Conservation (phyloP, 2,329 filamentous ascomycete genomes). For the Beauveria bassiana region DNA sequence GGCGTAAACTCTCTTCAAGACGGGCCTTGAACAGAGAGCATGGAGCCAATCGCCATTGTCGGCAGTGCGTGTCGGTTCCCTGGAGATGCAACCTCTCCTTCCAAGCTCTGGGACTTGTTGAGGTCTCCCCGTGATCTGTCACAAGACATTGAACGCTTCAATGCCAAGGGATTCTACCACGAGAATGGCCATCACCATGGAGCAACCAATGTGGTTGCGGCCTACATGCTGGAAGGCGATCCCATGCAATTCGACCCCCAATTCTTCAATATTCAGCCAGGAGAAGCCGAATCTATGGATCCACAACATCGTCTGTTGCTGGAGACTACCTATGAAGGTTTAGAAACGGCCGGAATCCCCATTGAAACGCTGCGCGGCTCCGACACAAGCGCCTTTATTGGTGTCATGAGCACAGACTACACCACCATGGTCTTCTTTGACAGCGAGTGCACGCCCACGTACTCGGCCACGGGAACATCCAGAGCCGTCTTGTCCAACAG, state of each 20-base stretch:
- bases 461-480: constrained; percentile 2
- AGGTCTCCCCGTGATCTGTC: constrained; percentile 16
- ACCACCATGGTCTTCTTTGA: constrained; percentile 21
- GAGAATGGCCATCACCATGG: constrained; percentile 17
- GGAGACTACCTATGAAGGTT: constrained; percentile 27
- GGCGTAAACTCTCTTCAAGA: not conserved
- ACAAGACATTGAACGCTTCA: constrained; percentile 19
- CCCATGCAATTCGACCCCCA: constrained; percentile 32
- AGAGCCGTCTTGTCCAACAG: constrained; percentile 33
- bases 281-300: constrained; percentile 31
- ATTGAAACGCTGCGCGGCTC: constrained; percentile 6
- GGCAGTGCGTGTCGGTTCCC: constrained; percentile 14
- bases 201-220: constrained; percentile 23
- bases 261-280: constrained; percentile 38
- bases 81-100: constrained; percentile 7
- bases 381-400: constrained; percentile 16
- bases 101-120: constrained; percentile 12
- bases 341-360: constrained; percentile 12
- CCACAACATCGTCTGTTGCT: constrained; percentile 23
- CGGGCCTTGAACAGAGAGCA: not conserved
- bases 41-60: constrained; percentile 13
- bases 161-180: constrained; percentile 15
- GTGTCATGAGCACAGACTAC: constrained; percentile 22
- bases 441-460: constrained; percentile 7
- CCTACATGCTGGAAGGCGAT: constrained; percentile 13